Evolutionary conservation across 2,329 filamentous ascomycete species (phyloP), one percentile per base, ranked within the genome.

Genomic region (Monilinia polystroma): DNA sequence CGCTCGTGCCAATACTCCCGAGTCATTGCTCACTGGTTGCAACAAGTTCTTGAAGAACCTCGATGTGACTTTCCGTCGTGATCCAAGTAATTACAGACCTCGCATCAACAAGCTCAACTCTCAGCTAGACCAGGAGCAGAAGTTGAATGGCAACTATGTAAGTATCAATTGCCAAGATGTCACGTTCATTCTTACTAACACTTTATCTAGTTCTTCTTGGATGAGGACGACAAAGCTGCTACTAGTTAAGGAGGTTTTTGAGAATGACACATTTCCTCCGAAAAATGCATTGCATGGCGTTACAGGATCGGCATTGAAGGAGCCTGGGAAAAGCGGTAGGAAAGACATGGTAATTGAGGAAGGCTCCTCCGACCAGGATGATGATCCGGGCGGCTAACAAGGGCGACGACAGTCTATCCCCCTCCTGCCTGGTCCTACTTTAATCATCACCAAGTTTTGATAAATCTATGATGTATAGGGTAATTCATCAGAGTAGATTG

Each of bases 61-160:
- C 70, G 92, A 99, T 75, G 95, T 99, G 75, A 98, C 95, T 60
- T 99, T 99, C 90, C 92, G 95, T 76, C 93, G 96, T 78, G 95
- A 99, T 77, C 95, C 96, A 70, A 93, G 90, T 81, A 97, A 95
- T 76, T 99, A 87, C 86, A 90, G 95, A 69, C 95, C 96, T 70
- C 92, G 96, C 81, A 99, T 99, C 84, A 99, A 99, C 87, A 99
- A 99, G 86, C 82, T 87, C 76, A 89, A 93, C 80, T 95, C 91
- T 77, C 95, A 99, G 83, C 86, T 98, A 73, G 95, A 99, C 80
- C 93, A 97, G 79, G 95, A 98, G 78, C 95, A 99, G 85, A 99
- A 99, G 85, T 74, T 93, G 75, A 81, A 81, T 72, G 96, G 96
- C 74, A 98, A 98, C 82, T 99, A 90, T 83, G 89, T 92, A 83